A percentile compares a stretch with the other conserved stretches of the same genome.
Evolutionary conservation across 2,329 filamentous ascomycete species (phyloP).

Genomic region (Xylariaceae sp.): DNA sequence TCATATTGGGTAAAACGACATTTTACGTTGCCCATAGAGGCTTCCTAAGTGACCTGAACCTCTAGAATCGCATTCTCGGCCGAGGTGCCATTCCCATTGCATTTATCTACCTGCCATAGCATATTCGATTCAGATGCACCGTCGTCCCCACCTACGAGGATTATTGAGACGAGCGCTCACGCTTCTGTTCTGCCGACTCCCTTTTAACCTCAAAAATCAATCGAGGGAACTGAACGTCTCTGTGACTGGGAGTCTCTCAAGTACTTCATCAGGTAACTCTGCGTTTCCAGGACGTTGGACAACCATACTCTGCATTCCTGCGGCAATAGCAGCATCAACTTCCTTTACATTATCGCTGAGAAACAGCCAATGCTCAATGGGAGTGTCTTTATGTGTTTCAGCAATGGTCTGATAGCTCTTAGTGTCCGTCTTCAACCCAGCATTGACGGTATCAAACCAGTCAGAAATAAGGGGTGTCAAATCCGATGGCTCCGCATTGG

Average conservation of each 20-base stretch:
- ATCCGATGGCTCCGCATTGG: conserved; percentile 63
- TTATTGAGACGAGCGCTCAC: conserved; percentile 2
- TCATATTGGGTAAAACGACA: no score
- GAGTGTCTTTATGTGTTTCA: conserved; percentile 51
- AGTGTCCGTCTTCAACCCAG: conserved; percentile 72
- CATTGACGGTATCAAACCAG: conserved; percentile 83
- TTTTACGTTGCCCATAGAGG: no score
- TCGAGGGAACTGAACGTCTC: conserved; percentile 39
- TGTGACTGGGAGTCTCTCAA: conserved; percentile 39
- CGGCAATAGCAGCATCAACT: conserved; percentile 65
- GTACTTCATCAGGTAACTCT: conserved; percentile 58
- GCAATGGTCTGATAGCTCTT: conserved; percentile 72
- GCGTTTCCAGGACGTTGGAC: conserved; percentile 75
- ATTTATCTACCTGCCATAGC: neutral
- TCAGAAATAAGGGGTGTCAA: conserved; percentile 63
- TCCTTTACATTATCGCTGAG: conserved; percentile 80
- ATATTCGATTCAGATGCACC: conserved; percentile 4
- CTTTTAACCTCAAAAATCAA: conserved; percentile 29
- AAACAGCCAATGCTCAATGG: conserved; percentile 69
- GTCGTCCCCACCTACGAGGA: neutral
- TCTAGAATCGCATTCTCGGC: no score
- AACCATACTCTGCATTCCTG: conserved; percentile 68
- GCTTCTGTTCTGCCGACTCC: conserved; percentile 23
- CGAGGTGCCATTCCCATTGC: no score
- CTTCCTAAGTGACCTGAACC: no score